Evolutionary conservation across 1,139 yeast genomes (phyloP), one percentile per base, ranked within the genome.

Genomic region (Candida sojae): DNA sequence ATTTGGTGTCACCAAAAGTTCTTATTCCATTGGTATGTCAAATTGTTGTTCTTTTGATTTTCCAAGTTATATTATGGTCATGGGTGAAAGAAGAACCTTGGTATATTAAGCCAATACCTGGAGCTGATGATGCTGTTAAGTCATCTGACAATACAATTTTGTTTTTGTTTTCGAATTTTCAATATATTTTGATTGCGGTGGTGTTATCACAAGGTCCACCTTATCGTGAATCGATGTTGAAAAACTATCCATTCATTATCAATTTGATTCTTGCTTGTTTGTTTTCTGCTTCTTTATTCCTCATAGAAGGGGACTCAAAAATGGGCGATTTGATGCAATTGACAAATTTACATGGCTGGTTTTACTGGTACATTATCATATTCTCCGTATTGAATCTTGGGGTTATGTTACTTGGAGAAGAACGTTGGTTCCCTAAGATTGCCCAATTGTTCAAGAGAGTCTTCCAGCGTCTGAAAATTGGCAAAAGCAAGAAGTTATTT

Each of bases 191-290:
- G 49, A 80, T 86, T 48, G 97, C 98, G 0, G 71, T 90, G 32
- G 82, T 91, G 21, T 72, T 93, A 52, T 88, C 96, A 30, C 88
- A 83, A 29, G 99, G 99, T 0, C 95, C 96, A 10, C 99, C 99
- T n/a, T 95, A 90, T 64, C 78, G 99, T 51, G 86, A 88, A 60
- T 85, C 95, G 1, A 80, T 88, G 59, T 65, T 70, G 35, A 75
- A 82, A 54, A 93, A 93, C 63, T 47, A 57, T 8, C 96, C 96
- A 7, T 92, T 90, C 60, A 71, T 93, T 48, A 45, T 74, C 2
- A 89, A 92, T 44, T 74, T 89, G 45, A 56, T 73, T 0, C 54
- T 70, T 0, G 79, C 95, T 0, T 54, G 79, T 0, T 42, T 72
- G 1, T 55, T 82, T 7, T 84, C 92, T 13, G 48, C 73, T 0